These are phyloP conservation scores for Colletotrichum higginsianum DNA, from an alignment of 2,329 filamentous ascomycete genomes.

Conservation along the genomic window DNA sequence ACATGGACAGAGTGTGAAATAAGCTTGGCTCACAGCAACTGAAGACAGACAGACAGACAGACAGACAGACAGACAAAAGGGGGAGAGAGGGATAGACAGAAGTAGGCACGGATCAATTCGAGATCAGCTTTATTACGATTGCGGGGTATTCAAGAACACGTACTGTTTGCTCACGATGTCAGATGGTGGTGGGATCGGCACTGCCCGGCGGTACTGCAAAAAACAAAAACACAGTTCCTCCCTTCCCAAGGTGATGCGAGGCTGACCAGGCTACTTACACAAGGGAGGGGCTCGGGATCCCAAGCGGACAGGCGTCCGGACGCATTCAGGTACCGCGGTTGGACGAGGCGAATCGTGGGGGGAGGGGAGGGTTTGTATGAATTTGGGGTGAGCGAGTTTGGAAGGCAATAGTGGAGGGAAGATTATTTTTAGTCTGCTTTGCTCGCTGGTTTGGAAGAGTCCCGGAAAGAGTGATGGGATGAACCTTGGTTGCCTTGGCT, in stretches of 20 bases:
- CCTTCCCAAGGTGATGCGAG: neutral
- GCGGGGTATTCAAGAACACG: neutral
- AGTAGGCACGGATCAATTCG: too few species aligned
- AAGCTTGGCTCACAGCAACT: neutral
- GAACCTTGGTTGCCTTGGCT: neutral
- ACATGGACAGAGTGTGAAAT: neutral
- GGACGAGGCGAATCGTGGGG: conserved; percentile 6
- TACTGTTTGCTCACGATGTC: neutral
- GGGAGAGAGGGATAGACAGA: too few species aligned
- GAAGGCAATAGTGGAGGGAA: neutral
- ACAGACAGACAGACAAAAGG: neutral
- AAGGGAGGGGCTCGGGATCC: neutral
- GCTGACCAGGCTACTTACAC: neutral
- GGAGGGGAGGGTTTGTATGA: neutral
- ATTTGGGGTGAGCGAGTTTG: neutral
- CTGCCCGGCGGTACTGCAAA: too few species aligned
- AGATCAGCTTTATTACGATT: neutral
- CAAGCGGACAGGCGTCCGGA: conserved; percentile 12
- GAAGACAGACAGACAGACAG: neutral
- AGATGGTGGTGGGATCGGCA: neutral
- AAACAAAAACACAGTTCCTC: neutral
- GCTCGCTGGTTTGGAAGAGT: neutral
- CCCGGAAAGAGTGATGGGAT: neutral
- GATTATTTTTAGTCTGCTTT: neutral
- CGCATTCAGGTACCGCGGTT: conserved; percentile 19